phyloP scores from a whole-genome alignment of 2,329 filamentous ascomycete genomes.

The Fusarium sp. region DNA sequence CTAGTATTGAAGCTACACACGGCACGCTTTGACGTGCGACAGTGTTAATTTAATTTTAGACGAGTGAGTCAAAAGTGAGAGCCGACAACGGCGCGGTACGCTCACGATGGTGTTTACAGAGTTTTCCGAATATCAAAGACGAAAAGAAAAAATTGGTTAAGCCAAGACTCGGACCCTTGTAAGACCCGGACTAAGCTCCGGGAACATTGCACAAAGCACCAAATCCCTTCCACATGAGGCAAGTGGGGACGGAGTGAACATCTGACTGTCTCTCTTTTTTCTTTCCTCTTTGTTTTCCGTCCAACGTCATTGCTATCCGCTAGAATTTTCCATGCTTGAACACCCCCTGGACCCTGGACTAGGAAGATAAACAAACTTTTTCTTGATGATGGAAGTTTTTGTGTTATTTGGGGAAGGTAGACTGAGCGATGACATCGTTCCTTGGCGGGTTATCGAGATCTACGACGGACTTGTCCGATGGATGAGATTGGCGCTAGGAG shows the following conservation, averaged over 20 bases:
- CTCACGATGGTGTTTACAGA: slow-evolving; percentile 30
- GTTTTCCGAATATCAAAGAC: neutral
- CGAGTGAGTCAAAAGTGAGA: slow-evolving; percentile 17
- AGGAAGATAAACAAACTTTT: neutral
- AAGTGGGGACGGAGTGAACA: slow-evolving; percentile 22
- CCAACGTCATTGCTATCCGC: slow-evolving; percentile 11
- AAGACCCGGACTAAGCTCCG: slow-evolving; percentile 4
- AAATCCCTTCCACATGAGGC: slow-evolving; percentile 21
- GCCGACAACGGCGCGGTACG: slow-evolving; percentile 19
- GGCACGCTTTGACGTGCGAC: neutral
- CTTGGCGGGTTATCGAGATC: neutral
- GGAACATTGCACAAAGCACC: slow-evolving; percentile 16
- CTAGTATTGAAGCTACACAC: slow-evolving; percentile 1
- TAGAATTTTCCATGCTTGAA: neutral
- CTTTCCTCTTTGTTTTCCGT: slow-evolving; percentile 3
- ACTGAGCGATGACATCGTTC: neutral
- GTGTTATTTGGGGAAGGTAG: neutral
- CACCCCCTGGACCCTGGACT: neutral
- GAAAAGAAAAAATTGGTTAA: neutral
- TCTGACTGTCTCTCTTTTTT: neutral
- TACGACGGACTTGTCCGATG: slow-evolving; percentile 6
- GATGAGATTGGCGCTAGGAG: neutral
- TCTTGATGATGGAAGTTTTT: neutral
- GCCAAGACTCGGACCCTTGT: neutral
- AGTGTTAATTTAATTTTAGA: slow-evolving; percentile 11